These are phyloP conservation scores for Hyaloscypha hepaticicola DNA, from an alignment of 495 filamentous ascomycete genomes.

Conservation along the genomic window DNA sequence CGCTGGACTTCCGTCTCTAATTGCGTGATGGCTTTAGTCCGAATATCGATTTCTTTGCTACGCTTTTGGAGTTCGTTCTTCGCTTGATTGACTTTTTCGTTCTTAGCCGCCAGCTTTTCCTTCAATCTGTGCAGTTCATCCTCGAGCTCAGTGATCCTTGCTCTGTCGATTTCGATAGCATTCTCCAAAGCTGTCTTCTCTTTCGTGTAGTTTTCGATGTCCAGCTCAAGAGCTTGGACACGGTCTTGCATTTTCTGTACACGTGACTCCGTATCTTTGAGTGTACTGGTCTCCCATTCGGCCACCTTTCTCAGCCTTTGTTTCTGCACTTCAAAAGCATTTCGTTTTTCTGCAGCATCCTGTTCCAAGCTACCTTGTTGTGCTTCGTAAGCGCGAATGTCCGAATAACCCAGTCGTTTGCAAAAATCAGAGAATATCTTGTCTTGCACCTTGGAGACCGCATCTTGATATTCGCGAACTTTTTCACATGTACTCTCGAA, in stretches of 20 bases:
- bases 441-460: constrained; percentile 84
- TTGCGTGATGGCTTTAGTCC: constrained; percentile 69
- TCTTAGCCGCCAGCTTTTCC: constrained; percentile 62
- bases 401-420: constrained; percentile 77
- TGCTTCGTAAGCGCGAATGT: constrained; percentile 89
- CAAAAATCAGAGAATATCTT: constrained; percentile 88
- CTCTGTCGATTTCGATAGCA: constrained; percentile 66
- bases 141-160: constrained; percentile 72
- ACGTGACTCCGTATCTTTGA: constrained; percentile 45
- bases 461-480: constrained; percentile 67
- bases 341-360: constrained; percentile 80
- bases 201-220: constrained; percentile 66
- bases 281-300: constrained; percentile 60
- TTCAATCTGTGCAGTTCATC: constrained; percentile 68
- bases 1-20: constrained; percentile 82
- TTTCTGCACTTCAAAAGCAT: constrained; percentile 82
- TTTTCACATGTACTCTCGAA: constrained; percentile 64
- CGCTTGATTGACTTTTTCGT: constrained; percentile 76
- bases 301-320: constrained; percentile 76
- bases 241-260: constrained; percentile 65
- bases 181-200: constrained; percentile 75
- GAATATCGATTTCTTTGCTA: constrained; percentile 76
- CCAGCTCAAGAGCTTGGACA: constrained; percentile 59
- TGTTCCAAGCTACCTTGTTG: constrained; percentile 90
- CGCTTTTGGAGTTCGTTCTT: constrained; percentile 82